Base-by-base conservation (phyloP, 805 yeast species). In the Wickerhamiella vanderwaltii region DNA sequence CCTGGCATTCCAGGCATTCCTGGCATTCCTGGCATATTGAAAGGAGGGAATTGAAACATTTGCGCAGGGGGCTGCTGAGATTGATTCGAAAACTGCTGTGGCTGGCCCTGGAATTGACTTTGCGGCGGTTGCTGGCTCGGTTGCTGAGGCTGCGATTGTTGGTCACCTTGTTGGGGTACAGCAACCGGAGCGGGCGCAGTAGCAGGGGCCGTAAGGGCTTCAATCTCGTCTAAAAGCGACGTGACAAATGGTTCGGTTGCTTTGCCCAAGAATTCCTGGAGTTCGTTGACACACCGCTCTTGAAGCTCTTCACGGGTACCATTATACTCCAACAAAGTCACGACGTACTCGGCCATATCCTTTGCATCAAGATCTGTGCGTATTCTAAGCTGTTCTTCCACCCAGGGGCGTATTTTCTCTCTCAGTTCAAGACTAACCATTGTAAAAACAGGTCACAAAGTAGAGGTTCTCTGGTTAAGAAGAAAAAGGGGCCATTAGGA, bases 331-430 rank as follows among this genome's bases (percentile, higher is more conserved):
- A 70, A 51, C 25, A 70, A 51, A 1, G 71, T 69, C 20, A 66
- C 29, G 15, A 68, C 65, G 48, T 67, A 70, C 35, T 69, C 73
- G 1, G 67, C 57, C 43, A 69, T 50, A 19, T 66, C 68, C 9
- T 58, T 61, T 4, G 66, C 54, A 33, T 67, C 71, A 2, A 68
- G 67, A 17, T 67, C 72, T 0, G 60, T 50, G 2, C 56, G 39
- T 12, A 44, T 42, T 2, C 43, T 40, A 9, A 55, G 46, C 20
- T 52, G 49, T 18, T 41, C 38, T 19, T 51, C 38, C n/a, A 61
- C 42, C 63, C 63, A 60, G 1, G 50, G 50, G 43, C 52, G 58
- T 18, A 59, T 24, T n/a, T 30, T 17, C 11, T 45, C 38, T 13
- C 32, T 31, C 15, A 43, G 22, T 15, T 30, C 42, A 4, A 19